Conservation (phyloP, 495 filamentous ascomycete genomes). For the Darksidea phi region DNA sequence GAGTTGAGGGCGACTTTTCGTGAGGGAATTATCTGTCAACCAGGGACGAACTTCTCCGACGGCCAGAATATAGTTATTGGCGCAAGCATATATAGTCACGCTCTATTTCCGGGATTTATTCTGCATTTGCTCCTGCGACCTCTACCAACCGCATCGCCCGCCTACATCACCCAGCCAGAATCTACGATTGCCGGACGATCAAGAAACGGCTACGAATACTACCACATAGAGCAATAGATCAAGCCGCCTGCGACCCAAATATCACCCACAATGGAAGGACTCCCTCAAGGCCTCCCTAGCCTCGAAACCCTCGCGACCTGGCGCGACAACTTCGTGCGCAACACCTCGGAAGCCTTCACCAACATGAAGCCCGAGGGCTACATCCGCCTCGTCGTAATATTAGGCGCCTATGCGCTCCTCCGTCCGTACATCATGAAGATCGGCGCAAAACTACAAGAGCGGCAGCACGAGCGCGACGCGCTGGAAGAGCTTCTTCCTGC, state of each 20-base stretch:
- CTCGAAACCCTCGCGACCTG: constrained; percentile 29
- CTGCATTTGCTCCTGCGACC: too few relatives aligned
- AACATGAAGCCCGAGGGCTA: constrained; percentile 40
- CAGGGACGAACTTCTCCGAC: too few relatives aligned
- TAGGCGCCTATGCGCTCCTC: constrained; percentile 37
- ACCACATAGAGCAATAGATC: not conserved
- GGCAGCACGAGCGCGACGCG: constrained; percentile 20
- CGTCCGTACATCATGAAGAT: constrained; percentile 38
- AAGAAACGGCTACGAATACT: too few relatives aligned
- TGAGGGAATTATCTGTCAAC: too few relatives aligned
- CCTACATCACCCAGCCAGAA: too few relatives aligned
- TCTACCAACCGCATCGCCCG: too few relatives aligned
- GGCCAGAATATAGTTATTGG: too few relatives aligned
- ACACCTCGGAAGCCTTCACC: constrained; percentile 55
- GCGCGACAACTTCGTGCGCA: constrained; percentile 49
- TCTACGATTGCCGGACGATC: too few relatives aligned
- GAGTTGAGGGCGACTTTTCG: too few relatives aligned
- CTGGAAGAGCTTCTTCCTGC: constrained; percentile 43
- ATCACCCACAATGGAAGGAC: not conserved
- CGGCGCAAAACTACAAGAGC: constrained; percentile 29
- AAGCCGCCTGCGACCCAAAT: not conserved
- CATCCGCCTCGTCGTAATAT: constrained; percentile 38
- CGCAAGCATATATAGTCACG: too few relatives aligned
- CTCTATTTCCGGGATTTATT: too few relatives aligned
- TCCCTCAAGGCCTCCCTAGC: not conserved